Conservation (phyloP, 805 yeast genomes). For the Nematodospora valgi region DNA sequence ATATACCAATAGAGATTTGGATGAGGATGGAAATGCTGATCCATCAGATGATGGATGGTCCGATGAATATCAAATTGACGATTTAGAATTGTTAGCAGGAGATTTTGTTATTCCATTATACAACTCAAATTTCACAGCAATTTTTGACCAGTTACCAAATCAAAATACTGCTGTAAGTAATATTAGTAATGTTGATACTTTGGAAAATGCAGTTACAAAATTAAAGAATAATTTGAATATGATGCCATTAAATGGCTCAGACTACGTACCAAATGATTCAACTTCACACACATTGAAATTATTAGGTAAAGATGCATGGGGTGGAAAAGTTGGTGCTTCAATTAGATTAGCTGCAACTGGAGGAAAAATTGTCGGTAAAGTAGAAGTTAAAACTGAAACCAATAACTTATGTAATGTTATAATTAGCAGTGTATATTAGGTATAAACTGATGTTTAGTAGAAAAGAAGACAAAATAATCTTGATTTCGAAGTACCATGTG, state of each 20-base stretch:
- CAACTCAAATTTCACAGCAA: slow-evolving; percentile 68
- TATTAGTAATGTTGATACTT: slow-evolving; percentile 41
- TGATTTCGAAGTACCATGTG: too few relatives aligned
- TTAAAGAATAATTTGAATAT: slow-evolving; percentile 47
- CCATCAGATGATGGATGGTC: slow-evolving; percentile 79
- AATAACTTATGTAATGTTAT: slow-evolving; percentile 49
- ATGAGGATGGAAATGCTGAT: slow-evolving; percentile 61
- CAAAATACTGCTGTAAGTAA: slow-evolving; percentile 67
- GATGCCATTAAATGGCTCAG: slow-evolving; percentile 70
- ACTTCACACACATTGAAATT: slow-evolving; percentile 72
- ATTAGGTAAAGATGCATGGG: slow-evolving; percentile 72
- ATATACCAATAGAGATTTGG: slow-evolving; percentile 78
- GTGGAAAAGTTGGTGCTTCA: slow-evolving; percentile 52
- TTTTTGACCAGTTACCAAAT: slow-evolving; percentile 67
- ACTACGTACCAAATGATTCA: slow-evolving; percentile 55
- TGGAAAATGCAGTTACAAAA: slow-evolving; percentile 45
- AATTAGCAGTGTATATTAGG: slow-evolving; percentile 36
- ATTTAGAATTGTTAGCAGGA: slow-evolving; percentile 68
- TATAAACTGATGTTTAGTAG: not conserved
- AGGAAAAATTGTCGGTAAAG: slow-evolving; percentile 58
- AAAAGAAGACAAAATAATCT: too few relatives aligned
- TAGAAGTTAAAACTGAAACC: slow-evolving; percentile 49
- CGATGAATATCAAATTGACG: slow-evolving; percentile 91
- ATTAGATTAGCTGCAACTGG: slow-evolving; percentile 50
- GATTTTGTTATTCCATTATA: slow-evolving; percentile 79